A percentile compares a stretch with the other conserved stretches of the same genome.
Evolutionary conservation across 192 early-diverging fungal genomes (phyloP).

Genomic region (Pilobolus umbonatus): DNA sequence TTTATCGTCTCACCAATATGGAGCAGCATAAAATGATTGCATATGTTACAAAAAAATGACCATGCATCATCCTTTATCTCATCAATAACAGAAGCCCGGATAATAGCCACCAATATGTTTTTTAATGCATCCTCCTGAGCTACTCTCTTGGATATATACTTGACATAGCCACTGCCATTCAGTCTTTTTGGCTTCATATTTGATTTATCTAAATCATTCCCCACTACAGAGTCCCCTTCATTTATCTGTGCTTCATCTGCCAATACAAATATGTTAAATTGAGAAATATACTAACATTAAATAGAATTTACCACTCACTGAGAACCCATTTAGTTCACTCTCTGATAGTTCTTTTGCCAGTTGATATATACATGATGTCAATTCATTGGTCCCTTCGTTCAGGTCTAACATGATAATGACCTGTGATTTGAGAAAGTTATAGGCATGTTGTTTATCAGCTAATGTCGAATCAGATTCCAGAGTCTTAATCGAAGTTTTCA

Average conservation of each 20-base stretch:
- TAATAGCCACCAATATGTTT: conserved; percentile 56
- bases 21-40: conserved; percentile 73
- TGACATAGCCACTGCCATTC: conserved; percentile 24
- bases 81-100: conserved; percentile 56
- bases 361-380: conserved; percentile 36
- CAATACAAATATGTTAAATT: too few species aligned
- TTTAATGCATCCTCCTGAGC: conserved; percentile 62
- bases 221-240: conserved; percentile 42
- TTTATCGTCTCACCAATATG: conserved; percentile 64
- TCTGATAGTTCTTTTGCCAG: conserved; percentile 34
- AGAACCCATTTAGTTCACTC: too few species aligned
- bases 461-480: conserved; percentile 47
- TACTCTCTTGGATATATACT: conserved; percentile 43
- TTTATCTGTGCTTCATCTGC: too few species aligned
- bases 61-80: conserved; percentile 58
- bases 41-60: conserved; percentile 58
- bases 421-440: conserved; percentile 62
- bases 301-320: too few species aligned
- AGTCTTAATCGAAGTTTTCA: conserved; percentile 49
- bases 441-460: conserved; percentile 55
- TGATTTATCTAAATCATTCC: conserved; percentile 9
- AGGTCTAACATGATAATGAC: conserved; percentile 64
- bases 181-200: conserved; percentile 27
- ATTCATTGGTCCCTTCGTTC: conserved; percentile 45
- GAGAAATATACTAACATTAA: too few species aligned